Evolutionary conservation across 2,329 filamentous ascomycete species (phyloP).

Genomic region (Botrytis porri): DNA sequence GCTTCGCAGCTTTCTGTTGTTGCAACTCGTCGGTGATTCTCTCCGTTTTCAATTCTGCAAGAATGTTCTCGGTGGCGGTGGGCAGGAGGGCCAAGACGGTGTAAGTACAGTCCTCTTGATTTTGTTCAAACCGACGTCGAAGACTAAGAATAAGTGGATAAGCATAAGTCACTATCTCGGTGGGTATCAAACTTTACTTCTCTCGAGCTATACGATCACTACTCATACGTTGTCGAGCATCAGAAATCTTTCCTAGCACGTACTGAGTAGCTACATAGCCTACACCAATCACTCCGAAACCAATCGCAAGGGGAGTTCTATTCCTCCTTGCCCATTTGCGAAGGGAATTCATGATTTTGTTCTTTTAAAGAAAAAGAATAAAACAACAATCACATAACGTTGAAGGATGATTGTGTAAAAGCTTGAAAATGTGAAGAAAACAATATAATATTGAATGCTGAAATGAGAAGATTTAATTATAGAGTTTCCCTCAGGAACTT

Average conservation of each 20-base stretch:
- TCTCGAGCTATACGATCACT: constrained; percentile 94
- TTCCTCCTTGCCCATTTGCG: constrained; percentile 92
- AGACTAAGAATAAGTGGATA: constrained; percentile 54
- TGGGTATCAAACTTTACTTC: constrained; percentile 63
- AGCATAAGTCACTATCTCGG: constrained; percentile 22
- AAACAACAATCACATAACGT: constrained; percentile 27
- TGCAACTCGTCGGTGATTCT: constrained; percentile 91
- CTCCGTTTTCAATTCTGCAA: constrained; percentile 86
- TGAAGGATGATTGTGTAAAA: not conserved
- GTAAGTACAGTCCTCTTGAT: constrained; percentile 97
- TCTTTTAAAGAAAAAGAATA: constrained; percentile 1
- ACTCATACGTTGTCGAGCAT: constrained; percentile 93
- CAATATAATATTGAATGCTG: constrained; percentile 2
- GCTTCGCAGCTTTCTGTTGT: constrained; percentile 78
- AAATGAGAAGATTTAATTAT: not conserved
- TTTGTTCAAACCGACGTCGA: constrained; percentile 94
- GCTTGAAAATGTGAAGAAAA: constrained; percentile 10
- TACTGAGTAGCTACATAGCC: constrained; percentile 93
- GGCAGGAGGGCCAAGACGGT: constrained; percentile 95
- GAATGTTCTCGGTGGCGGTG: constrained; percentile 83
- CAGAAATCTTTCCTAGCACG: constrained; percentile 84
- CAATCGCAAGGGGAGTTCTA: constrained; percentile 83
- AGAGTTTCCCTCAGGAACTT: not conserved
- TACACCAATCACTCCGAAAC: constrained; percentile 80
- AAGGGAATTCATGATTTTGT: constrained; percentile 58